These are phyloP conservation scores for Elaphomyces granulatus DNA, from an alignment of 495 filamentous ascomycete genomes.

Conservation along the genomic window DNA sequence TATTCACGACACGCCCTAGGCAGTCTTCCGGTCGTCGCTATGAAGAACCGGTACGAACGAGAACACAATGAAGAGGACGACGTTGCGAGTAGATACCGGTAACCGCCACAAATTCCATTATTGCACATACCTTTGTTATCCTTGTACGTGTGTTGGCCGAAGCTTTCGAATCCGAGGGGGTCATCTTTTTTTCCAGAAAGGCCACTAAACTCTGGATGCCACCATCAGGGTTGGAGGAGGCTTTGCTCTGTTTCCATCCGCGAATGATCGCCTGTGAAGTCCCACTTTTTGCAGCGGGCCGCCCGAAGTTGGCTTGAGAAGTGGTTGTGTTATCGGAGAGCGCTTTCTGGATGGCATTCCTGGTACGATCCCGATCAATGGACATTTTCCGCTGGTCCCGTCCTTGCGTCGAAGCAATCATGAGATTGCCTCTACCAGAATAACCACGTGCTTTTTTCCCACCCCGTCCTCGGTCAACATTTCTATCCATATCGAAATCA, in stretches of 20 bases:
- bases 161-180: slow-evolving; percentile 32
- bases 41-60: slow-evolving; percentile 40
- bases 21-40: slow-evolving; percentile 42
- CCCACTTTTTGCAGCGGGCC: slow-evolving; percentile 10
- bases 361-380: slow-evolving; percentile 17
- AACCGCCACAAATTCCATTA: slow-evolving; percentile 32
- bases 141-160: slow-evolving; percentile 35
- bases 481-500: slow-evolving; percentile 63
- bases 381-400: slow-evolving; percentile 11
- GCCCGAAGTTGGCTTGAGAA: slow-evolving; percentile 30
- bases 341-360: slow-evolving; percentile 29
- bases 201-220: slow-evolving; percentile 53
- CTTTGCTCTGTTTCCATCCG: slow-evolving; percentile 68
- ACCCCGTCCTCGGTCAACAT: slow-evolving; percentile 22
- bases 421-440: slow-evolving; percentile 12
- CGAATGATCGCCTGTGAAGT: slow-evolving; percentile 38
- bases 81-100: slow-evolving; percentile 36
- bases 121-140: slow-evolving; percentile 74
- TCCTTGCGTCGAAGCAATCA: slow-evolving; percentile 8
- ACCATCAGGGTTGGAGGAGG: slow-evolving; percentile 50
- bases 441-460: slow-evolving; percentile 26
- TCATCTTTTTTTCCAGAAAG: slow-evolving; percentile 74
- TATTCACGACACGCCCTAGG: slow-evolving; percentile 21
- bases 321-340: slow-evolving; percentile 22
- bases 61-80: slow-evolving; percentile 37